Conservation (phyloP, 1,139 yeast species). For the Diutina ranongensis region DNA sequence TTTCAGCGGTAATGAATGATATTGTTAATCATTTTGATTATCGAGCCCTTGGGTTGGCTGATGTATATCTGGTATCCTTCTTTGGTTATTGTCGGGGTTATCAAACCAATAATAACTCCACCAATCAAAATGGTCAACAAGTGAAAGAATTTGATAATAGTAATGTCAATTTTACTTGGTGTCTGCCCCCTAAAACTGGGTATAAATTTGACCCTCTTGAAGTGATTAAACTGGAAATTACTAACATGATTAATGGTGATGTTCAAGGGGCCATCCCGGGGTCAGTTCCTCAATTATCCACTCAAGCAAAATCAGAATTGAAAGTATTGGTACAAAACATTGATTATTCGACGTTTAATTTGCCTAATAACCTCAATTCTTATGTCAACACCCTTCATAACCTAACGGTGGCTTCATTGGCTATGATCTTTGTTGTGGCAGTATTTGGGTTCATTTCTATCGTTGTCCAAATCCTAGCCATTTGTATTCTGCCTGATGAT, state of each 20-base stretch:
- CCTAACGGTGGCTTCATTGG: slow-evolving; percentile 29
- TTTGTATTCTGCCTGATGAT: slow-evolving; percentile 25
- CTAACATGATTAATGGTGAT: slow-evolving; percentile 18
- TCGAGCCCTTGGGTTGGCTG: slow-evolving; percentile 39
- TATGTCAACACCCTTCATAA: slow-evolving; percentile 21
- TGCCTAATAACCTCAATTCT: slow-evolving; percentile 27
- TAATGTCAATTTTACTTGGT: slow-evolving; percentile 37
- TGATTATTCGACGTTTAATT: slow-evolving; percentile 19
- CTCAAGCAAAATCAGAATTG: slow-evolving; percentile 17
- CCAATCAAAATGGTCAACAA: slow-evolving; percentile 10
- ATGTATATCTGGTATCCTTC: slow-evolving; percentile 50
- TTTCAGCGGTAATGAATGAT: slow-evolving; percentile 10
- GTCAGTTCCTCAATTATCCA: slow-evolving; percentile 10
- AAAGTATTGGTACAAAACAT: slow-evolving; percentile 18
- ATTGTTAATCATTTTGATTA: slow-evolving; percentile 11
- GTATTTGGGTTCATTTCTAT: slow-evolving; percentile 30
- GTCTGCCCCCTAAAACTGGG: slow-evolving; percentile 39
- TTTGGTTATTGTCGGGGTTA: slow-evolving; percentile 70
- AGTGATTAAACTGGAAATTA: slow-evolving; percentile 32
- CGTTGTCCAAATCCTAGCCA: slow-evolving; percentile 26
- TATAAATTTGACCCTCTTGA: slow-evolving; percentile 42
- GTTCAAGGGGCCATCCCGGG: slow-evolving; percentile 13
- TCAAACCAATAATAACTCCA: slow-evolving; percentile 7
- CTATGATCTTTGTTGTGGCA: slow-evolving; percentile 30
- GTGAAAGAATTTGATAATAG: slow-evolving; percentile 21